phyloP scores from a whole-genome alignment of 352 stramenopile genomes.

The Peronospora farinosa region DNA sequence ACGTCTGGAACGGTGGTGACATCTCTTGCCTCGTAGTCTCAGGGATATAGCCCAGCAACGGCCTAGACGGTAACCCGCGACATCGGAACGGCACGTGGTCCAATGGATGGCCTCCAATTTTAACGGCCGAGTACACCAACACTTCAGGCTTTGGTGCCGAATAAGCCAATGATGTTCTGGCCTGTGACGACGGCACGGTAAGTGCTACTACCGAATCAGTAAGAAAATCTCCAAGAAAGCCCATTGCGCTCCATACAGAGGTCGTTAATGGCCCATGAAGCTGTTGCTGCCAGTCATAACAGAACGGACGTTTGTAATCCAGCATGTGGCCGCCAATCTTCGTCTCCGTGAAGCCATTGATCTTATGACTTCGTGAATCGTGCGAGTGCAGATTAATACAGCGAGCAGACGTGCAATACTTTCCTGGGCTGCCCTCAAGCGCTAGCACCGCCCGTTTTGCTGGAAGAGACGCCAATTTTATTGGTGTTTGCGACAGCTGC shows the following conservation, averaged over 20 bases:
- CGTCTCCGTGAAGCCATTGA: conserved; percentile 44
- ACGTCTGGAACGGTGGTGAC: conserved; percentile 8
- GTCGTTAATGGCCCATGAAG: conserved; percentile 33
- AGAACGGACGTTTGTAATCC: conserved; percentile 50
- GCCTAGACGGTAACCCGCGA: conserved; percentile 51
- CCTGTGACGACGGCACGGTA: conserved; percentile 14
- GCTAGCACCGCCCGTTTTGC: background rate
- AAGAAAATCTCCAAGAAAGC: conserved; percentile 14
- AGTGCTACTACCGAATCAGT: background rate
- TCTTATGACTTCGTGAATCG: conserved; percentile 17
- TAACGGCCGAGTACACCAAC: conserved; percentile 54
- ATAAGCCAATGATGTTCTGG: conserved; percentile 36
- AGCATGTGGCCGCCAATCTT: conserved; percentile 70
- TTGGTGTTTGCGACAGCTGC: no score
- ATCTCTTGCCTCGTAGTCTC: conserved; percentile 1
- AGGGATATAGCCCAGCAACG: conserved; percentile 42
- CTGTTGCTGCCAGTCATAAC: conserved; percentile 20
- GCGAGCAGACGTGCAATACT: conserved; percentile 23
- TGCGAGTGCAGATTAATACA: conserved; percentile 59
- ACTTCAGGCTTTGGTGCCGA: conserved; percentile 30
- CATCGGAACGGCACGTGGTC: conserved; percentile 71
- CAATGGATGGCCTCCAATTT: conserved; percentile 71
- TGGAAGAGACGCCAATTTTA: conserved; percentile 7
- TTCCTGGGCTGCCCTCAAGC: conserved; percentile 14
- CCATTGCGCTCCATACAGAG: conserved; percentile 15